Percentiles rank a stretch among this genome's conserved stretches.
These are phyloP conservation scores for Aegilops umbellulata DNA, from an alignment of 176 grass and related monocot species.

Conservation along the genomic window DNA sequence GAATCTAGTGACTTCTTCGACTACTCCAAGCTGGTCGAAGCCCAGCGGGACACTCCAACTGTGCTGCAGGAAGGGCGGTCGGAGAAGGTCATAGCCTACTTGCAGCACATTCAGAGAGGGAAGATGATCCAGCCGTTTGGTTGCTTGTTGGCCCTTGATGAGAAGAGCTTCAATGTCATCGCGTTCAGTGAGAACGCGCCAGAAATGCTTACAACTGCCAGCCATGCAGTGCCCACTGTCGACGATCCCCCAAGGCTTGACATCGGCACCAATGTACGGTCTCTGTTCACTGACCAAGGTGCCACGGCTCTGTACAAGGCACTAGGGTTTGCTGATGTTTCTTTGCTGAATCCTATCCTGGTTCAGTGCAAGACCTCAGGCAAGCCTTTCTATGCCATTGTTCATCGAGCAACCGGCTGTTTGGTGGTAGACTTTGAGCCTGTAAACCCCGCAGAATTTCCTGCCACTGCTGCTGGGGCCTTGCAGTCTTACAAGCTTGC, in stretches of 20 bases:
- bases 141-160: conserved; percentile 82
- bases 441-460: conserved; percentile 76
- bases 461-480: conserved; percentile 80
- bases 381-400: conserved; percentile 87
- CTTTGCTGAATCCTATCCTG: conserved; percentile 80
- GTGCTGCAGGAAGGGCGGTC: conserved; percentile 34
- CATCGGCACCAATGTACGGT: conserved; percentile 62
- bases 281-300: conserved; percentile 73
- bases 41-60: conserved; percentile 9
- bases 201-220: conserved; percentile 80
- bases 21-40: conserved; percentile 75
- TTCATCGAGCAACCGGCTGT: conserved; percentile 79
- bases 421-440: conserved; percentile 87
- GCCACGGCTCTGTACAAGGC: conserved; percentile 71
- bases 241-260: conserved; percentile 55
- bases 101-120: conserved; percentile 84
- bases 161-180: conserved; percentile 68
- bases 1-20: conserved; percentile 74
- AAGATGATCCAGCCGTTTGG: conserved; percentile 83
- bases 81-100: conserved; percentile 80
- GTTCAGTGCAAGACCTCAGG: conserved; percentile 89
- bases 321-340: conserved; percentile 71
- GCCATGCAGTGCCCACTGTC: conserved; percentile 68
- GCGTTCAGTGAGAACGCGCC: conserved; percentile 80
- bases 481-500: conserved; percentile 98